Base-by-base conservation (phyloP, 2,329 filamentous ascomycete species). In the Scedosporium apiospermum region DNA sequence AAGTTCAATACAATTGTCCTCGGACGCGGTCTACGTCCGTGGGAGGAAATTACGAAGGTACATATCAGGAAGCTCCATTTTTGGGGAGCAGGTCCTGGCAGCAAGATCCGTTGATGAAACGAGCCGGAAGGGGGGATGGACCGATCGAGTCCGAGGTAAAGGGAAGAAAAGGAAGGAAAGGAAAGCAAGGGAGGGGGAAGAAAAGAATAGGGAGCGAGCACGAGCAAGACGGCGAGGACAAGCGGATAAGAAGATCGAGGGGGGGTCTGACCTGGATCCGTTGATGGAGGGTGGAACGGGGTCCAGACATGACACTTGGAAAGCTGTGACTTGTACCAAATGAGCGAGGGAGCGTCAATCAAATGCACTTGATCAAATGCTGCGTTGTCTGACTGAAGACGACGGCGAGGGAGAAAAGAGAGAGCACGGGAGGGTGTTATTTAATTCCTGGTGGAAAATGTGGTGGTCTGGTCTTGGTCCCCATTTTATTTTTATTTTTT, bases 401-500 rank as follows among this genome's bases (percentile, higher is more conserved):
- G 21, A 57, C 3, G 6, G 34, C 14, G n/a, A 16, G 16, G 55
- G 16, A 34, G 30, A 34, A 41, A 34, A 26, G 34, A 58, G 23
- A 58, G 49, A 18, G 49, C 23, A n/a, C 10, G 34, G 53, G n/a
- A 41, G 42, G 26, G 27, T 18, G 16, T 10, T 23, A 26, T 41
- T 41, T 12, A 2, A 27, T 4, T n/a, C 12, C 16, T 30, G 2
- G 10, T 23, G n/a, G 21, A n/a, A 26, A 26, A 26, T 27, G 49
- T 18, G 21, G 38, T 10, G 21, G 61, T 30, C 44, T 27, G 7
- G 38, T 57, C n/a, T 41, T 41, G 12, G 14, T 26, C 26, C 51
- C 30, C 51, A 16, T 57, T 58, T 51, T 18, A 34, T 62, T 46
- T 49, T 58, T 42, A 55, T 62, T 58, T 60, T 60, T 68, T 73